Evolutionary conservation across 495 filamentous ascomycete species (phyloP), one percentile per base, ranked within the genome.

Genomic region (Penicillium pancosmium): DNA sequence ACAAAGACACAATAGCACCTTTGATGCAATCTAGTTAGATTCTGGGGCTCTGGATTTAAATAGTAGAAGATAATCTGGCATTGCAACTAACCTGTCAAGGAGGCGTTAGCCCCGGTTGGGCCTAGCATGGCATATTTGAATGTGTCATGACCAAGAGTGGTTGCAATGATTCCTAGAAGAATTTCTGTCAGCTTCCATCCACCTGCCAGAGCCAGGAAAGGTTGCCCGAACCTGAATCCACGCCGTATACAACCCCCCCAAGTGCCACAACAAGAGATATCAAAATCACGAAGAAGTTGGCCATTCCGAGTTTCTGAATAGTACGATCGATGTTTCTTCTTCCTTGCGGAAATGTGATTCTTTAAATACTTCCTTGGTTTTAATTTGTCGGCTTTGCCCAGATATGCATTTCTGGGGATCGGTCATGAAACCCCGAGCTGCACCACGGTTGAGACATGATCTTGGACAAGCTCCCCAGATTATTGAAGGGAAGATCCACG

Each of bases 1-100:
- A 70, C 5, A 65, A 52, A 33, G 71, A 70, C 6, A 72, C 69
- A 21, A 74, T 72, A n/a, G 69, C 71, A 21, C 69, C 68, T 63
- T 15, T 12, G 35, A 40, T 12, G 36, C 5, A 40, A 40, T 9
- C 5, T n/a, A 15, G 36, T 40, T 40, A 40, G 12, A 13, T 15
- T 1, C 12, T 6, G 7, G 10, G 36, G 11, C 36, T 40, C 11
- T n/a, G 10, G 11, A 13, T n/a, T 40, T 12, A 13, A 40, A 40
- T 40, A n/a, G 36, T 6, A 40, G 36, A 40, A n/a, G 5, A n/a
- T 12, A 40, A n/a, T 1, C 11, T 13, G 36, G 36, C 10, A 40
- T 12, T 12, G 1, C 3, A 44, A 63, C 62, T 18, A 59, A 63
- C 43, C 62, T 31, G 47, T 55, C 64, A 60, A 49, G 40, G 40